A percentile compares a stretch with the other conserved stretches of the same genome.
Evolutionary conservation across 2,329 filamentous ascomycete genomes (phyloP).

Genomic region (Scytalidium lignicola): DNA sequence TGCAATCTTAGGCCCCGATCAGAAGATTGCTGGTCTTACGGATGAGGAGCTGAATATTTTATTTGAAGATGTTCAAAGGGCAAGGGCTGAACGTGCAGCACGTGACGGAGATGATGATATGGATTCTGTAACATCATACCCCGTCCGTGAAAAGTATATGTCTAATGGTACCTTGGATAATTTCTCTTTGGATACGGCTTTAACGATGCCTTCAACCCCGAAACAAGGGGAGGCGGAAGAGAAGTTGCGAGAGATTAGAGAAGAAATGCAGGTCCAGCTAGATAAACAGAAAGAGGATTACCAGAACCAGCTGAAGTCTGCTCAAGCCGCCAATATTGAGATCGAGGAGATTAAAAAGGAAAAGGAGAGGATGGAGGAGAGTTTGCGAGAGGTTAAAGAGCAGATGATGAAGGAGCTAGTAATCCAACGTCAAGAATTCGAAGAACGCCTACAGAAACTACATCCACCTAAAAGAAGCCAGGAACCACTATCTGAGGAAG

Average conservation of each 20-base stretch:
- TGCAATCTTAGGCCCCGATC: constrained; percentile 82
- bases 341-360: constrained; percentile 80
- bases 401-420: constrained; percentile 86
- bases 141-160: constrained; percentile 88
- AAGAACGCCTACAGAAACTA: constrained; percentile 76
- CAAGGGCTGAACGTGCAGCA: constrained; percentile 69
- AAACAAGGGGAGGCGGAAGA: constrained; percentile 73
- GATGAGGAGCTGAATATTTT: constrained; percentile 92
- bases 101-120: constrained; percentile 84
- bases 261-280: constrained; percentile 78
- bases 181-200: constrained; percentile 86
- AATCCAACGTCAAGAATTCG: constrained; percentile 77
- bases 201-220: constrained; percentile 93
- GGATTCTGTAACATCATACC: constrained; percentile 84
- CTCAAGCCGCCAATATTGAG: constrained; percentile 70
- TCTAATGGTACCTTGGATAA: constrained; percentile 94
- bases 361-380: constrained; percentile 80
- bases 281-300: constrained; percentile 83
- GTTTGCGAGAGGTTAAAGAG: constrained; percentile 69
- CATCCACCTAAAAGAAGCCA: constrained; percentile 50
- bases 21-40: constrained; percentile 82
- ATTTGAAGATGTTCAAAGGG: constrained; percentile 89
- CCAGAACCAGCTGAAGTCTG: constrained; percentile 68
- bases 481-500: constrained; percentile 56
- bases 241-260: constrained; percentile 59